Evolutionary conservation across 495 filamentous ascomycete genomes (phyloP), one percentile per base, ranked within the genome.

Genomic region (Delitschia confertaspora): DNA sequence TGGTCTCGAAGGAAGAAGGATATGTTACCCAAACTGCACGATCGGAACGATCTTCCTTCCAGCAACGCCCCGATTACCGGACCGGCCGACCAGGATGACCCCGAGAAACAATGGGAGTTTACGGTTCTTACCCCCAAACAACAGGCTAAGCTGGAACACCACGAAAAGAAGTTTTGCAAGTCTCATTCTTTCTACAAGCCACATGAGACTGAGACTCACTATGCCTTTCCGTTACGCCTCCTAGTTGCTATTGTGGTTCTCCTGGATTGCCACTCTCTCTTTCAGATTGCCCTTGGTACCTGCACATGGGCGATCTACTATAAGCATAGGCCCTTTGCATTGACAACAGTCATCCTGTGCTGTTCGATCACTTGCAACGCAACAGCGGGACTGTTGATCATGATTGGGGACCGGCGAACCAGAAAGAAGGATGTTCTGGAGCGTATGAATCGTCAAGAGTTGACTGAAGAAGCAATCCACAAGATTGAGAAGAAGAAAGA

Each of bases 161-260:
- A 89, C 55, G 80, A 86, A 51, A 69, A 64, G 23, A 87, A 85
- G 53, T 80, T 87, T 47, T 68, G 78, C 50, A 82, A 76, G 38
- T 81, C 78, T 0, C 84, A 89, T 55, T 83, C 81, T 1, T 89
- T 86, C 62, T 89, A 87, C 67, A 85, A 84, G 57, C 84, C 84
- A 0, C 82, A 89, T 62, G 84, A 87, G 64, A 88, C 83, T 0
- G 62, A 73, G 27, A 88, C 83, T 2, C 84, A 89, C 55, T 71
- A 79, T 55, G 83, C 84, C 5, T 89, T 88, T 52, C 83, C 84
- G 0, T 67, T 83, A 6, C 72, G 73, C 25, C 64, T 84, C 14
- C 73, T 88, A 21, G 65, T 88, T 29, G 71, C 81, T 26, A 74
- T 86, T 26, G 78, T 86, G 2, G 68, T 82, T 14, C 61, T 89